Base-by-base conservation (phyloP, 306 rosid genomes). In the Corylus heterophylla region DNA sequence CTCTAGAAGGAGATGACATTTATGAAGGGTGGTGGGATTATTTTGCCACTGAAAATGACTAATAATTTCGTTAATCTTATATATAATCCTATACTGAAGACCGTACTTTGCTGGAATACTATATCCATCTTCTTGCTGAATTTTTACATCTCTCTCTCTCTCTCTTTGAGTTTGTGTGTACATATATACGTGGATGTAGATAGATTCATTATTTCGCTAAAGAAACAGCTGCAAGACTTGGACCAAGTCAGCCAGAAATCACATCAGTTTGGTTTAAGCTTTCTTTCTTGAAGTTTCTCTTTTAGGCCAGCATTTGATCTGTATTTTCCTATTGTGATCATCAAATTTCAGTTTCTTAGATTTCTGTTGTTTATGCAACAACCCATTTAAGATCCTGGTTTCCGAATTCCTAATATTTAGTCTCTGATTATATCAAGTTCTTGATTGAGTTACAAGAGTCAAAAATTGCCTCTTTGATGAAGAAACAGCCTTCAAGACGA, bases 221-320 rank as follows among this genome's bases (percentile, higher is more conserved):
- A 54, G 44, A 66, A n/a, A 67, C 31, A 45, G 45, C 48, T 31
- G n/a, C n/a, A 63, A 5, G 73, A 63, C 27, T 55, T 35, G 17
- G 80, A 83, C 75, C 48, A 74, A 77, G 80, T 79, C 75, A 44
- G 74, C 37, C 45, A 29, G 74, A 17, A 31, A 17, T 51, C 55
- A 9, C 71, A 27, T 29, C 31, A 22, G 50, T 62, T 62, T 71
- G 76, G 72, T 79, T 35, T 14, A 14, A 70, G 48, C 56, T 63
- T 64, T 54, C 78, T 52, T 42, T 75, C 75, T 51, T 31, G 2
- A 47, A 31, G 49, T 54, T 54, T 49, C 37, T 31, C 25, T 22
- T 37, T 16, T 13, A 45, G 12, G 17, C n/a, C 7, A 17, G 20
- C 56, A 47, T 73, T 12, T 66, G 63, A 44, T 68, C 71, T 4